These are phyloP conservation scores for Thermothielavioides terrestris DNA, from an alignment of 495 filamentous ascomycete species.

Conservation along the genomic window DNA sequence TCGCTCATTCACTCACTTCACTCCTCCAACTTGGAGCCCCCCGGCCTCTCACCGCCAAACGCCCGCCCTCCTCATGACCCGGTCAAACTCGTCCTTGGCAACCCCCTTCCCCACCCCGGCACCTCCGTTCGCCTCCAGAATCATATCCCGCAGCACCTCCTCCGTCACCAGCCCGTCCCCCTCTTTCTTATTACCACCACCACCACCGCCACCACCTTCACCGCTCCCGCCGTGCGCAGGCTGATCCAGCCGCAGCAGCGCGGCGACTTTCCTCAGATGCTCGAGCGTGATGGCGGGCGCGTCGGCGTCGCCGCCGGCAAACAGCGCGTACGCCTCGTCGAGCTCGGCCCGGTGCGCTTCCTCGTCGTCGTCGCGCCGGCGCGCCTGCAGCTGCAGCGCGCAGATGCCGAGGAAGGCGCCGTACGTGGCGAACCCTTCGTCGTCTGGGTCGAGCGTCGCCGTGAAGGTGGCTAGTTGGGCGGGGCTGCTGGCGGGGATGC, in stretches of 20 bases:
- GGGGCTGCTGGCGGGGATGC: slow-evolving; percentile 53
- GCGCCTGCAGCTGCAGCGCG: slow-evolving; percentile 65
- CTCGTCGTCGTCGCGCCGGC: slow-evolving; percentile 42
- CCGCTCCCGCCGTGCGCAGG: not conserved
- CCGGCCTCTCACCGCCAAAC: slow-evolving; percentile 50
- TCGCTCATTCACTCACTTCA: too few relatives aligned
- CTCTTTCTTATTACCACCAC: not conserved
- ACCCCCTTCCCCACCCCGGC: slow-evolving; percentile 64
- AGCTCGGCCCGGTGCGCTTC: slow-evolving; percentile 54
- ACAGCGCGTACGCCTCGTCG: slow-evolving; percentile 69
- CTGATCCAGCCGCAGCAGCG: slow-evolving; percentile 72
- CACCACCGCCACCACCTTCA: not conserved
- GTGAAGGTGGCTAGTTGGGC: slow-evolving; percentile 65
- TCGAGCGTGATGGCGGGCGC: slow-evolving; percentile 56
- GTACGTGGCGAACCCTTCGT: slow-evolving; percentile 66
- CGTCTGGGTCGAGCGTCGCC: slow-evolving; percentile 71
- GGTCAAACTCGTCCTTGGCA: slow-evolving; percentile 68
- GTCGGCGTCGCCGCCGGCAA: slow-evolving; percentile 35
- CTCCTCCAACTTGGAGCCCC: too few relatives aligned
- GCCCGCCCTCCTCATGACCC: slow-evolving; percentile 75
- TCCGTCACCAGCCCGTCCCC: slow-evolving; percentile 48
- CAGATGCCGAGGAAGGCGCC: slow-evolving; percentile 72
- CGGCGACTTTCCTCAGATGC: slow-evolving; percentile 70
- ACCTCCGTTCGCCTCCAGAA: slow-evolving; percentile 82
- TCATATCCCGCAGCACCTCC: slow-evolving; percentile 80